These are phyloP conservation scores for Erucastrum elatum DNA, from an alignment of 345 rosid species.

Conservation along the genomic window DNA sequence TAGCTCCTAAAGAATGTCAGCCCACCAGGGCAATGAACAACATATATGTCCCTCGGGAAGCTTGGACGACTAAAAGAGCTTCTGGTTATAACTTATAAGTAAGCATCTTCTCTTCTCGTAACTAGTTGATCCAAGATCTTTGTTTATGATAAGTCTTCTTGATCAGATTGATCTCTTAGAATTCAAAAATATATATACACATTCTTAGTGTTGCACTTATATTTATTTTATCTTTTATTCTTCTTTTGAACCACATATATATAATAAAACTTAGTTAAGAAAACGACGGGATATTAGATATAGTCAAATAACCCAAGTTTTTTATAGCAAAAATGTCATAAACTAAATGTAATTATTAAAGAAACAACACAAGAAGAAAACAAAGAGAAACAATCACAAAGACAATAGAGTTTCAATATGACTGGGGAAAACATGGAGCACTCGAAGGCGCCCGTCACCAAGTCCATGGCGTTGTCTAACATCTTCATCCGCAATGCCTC, in stretches of 20 bases:
- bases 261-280: background rate
- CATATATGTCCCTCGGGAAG: too few species aligned
- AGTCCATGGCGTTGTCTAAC: conserved; percentile 1
- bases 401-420: conserved; percentile 1
- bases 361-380: background rate
- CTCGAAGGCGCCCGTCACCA: background rate
- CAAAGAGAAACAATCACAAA: background rate
- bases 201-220: background rate
- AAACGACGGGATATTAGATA: background rate
- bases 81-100: background rate
- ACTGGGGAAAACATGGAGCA: background rate
- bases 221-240: too few species aligned
- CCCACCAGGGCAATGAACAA: too few species aligned
- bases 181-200: background rate
- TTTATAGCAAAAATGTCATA: background rate
- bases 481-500: background rate
- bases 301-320: background rate
- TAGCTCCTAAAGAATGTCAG: too few species aligned
- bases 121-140: background rate
- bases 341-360: background rate
- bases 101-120: background rate
- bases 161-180: background rate
- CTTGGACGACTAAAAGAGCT: too few species aligned
- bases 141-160: background rate
- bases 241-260: background rate